These are phyloP conservation scores for Oidium heveae DNA, from an alignment of 2,329 filamentous ascomycete species.

Conservation along the genomic window DNA sequence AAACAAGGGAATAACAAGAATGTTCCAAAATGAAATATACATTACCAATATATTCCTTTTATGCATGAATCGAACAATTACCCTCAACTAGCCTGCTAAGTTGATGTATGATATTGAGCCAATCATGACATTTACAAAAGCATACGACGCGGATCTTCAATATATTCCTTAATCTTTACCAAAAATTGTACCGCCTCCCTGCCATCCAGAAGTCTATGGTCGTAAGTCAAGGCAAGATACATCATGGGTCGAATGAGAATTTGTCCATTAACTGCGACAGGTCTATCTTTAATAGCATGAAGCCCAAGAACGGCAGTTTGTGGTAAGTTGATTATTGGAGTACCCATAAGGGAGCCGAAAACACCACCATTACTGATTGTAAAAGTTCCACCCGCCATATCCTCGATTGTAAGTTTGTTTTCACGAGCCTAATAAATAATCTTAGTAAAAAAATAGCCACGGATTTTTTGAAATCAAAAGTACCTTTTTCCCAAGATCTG, in stretches of 20 bases:
- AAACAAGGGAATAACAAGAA: too few relatives aligned
- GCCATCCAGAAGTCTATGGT: conserved; percentile 85
- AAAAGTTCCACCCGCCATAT: conserved; percentile 96
- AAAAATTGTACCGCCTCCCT: conserved; percentile 90
- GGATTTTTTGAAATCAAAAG: conserved; percentile 4
- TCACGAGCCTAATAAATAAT: conserved; percentile 50
- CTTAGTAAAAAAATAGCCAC: not conserved
- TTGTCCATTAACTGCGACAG: conserved; percentile 77
- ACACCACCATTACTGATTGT: conserved; percentile 96
- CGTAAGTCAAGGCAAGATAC: conserved; percentile 94
- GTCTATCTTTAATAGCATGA: conserved; percentile 88
- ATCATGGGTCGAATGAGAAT: conserved; percentile 97
- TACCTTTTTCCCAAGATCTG: conserved; percentile 88
- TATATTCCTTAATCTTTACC: conserved; percentile 91
- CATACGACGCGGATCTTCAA: conserved; percentile 88
- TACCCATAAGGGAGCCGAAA: conserved; percentile 92
- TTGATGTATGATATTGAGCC: too few relatives aligned
- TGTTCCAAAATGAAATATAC: too few relatives aligned
- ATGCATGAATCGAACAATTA: too few relatives aligned
- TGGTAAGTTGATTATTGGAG: conserved; percentile 92
- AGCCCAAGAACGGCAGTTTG: conserved; percentile 81
- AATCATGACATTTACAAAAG: conserved; percentile 23
- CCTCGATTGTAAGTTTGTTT: conserved; percentile 91
- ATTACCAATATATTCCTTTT: too few relatives aligned
- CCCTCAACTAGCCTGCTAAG: too few relatives aligned